Conservation (phyloP, 768 basidiomycete genomes). For the Mycena sanguinolenta region DNA sequence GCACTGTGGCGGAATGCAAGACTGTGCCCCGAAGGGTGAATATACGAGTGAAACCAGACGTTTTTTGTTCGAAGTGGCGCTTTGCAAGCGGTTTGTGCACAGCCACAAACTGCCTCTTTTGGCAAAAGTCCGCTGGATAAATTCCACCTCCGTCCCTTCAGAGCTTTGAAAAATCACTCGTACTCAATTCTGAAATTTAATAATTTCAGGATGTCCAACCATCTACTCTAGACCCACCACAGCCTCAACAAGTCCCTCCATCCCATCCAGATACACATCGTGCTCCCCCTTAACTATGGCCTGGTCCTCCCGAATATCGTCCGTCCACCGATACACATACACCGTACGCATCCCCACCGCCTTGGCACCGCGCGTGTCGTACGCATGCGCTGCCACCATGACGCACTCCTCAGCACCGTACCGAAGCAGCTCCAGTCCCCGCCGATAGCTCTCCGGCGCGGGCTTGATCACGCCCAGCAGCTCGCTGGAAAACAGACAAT, state of each 20-base stretch:
- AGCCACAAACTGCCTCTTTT: too few species aligned
- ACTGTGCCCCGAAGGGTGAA: too few species aligned
- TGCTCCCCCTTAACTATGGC: conserved; percentile 18
- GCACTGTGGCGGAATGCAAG: too few species aligned
- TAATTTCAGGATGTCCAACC: too few species aligned
- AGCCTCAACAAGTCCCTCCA: conserved; percentile 6
- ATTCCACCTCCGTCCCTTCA: too few species aligned
- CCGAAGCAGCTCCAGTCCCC: conserved; percentile 11
- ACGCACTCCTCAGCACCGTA: conserved; percentile 11
- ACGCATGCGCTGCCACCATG: conserved; percentile 23
- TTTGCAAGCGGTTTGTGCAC: too few species aligned
- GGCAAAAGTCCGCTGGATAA: too few species aligned
- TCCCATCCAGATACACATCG: conserved; percentile 22
- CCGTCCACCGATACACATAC: conserved; percentile 17
- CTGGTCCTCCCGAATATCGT: conserved; percentile 24
- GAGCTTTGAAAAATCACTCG: too few species aligned
- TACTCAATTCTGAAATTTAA: too few species aligned
- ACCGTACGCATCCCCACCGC: conserved; percentile 25
- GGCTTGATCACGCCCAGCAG: conserved; percentile 23
- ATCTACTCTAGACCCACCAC: too few species aligned
- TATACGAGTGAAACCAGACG: too few species aligned
- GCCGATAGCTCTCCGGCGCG: conserved; percentile 21
- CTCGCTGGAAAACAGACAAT: conserved; percentile 27
- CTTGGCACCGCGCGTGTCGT: conserved; percentile 15
- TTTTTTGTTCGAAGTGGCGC: too few species aligned